Base-by-base conservation (phyloP, 2,329 filamentous ascomycete species). In the Colletotrichum phormii region DNA sequence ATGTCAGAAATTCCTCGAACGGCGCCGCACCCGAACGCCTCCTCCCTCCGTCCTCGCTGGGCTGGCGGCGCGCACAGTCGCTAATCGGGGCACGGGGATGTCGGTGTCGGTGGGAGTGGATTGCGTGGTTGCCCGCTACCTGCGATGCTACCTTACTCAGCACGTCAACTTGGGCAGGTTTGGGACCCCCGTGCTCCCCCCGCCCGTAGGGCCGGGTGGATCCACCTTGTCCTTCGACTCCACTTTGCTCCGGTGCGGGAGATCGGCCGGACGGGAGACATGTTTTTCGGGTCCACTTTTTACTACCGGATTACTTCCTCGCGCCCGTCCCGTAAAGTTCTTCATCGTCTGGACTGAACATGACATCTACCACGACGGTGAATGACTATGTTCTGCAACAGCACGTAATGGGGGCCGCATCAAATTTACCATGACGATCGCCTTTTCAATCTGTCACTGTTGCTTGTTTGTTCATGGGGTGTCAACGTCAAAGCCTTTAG, bases 91-190 rank as follows among this genome's bases (percentile, higher is more conserved):
- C 18, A 12, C 46, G n/a, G 53, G 24, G 26, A 35, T 3, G 37
- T 42, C 37, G 37, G 37, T 42, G 37, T 42, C 37, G 37, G 37
- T 7, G 13, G 37, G 37, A 42, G 37, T 42, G 37, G 37, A 18
- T 42, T 42, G 13, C 37, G 54, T 35, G 8, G 65, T n/a, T 15
- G 64, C 37, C n/a, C 69, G 51, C 70, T 42, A 70, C 63, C 60
- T 70, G 54, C 22, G 71, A 72, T 72, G 66, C 60, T 37, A 49
- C 15, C 15, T 18, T 49, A 70, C 54, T 33, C 51, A 18, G 57
- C 59, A 37, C 46, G 33, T 22, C 22, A 35, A 54, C 13, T 18
- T 35, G 35, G 35, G 15, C 13, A 42, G 53, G 18, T 49, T 46
- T 49, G 18, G 15, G 15, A n/a, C n/a, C 64, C 35, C 35, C 35